Percentiles rank a stretch among this genome's conserved stretches.
Conservation (phyloP, 345 rosid genomes). For the Adansonia digitata region DNA sequence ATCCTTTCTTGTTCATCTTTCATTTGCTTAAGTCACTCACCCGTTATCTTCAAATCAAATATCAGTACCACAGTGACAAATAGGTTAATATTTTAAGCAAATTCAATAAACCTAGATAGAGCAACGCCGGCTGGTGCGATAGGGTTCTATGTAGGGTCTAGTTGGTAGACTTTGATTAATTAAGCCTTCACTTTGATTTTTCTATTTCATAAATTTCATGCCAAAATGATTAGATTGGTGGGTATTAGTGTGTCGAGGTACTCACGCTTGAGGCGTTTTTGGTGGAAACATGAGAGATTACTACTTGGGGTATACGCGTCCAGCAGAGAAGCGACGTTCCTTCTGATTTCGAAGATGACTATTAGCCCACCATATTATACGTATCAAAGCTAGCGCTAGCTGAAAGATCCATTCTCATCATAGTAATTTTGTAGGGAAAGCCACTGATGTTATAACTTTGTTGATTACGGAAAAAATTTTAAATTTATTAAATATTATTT, state of each 20-base stretch:
- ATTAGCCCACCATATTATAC: slow-evolving; percentile 29
- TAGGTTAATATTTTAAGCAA: not conserved
- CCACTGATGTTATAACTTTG: slow-evolving; percentile 16
- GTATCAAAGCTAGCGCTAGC: slow-evolving; percentile 9
- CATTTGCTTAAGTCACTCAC: no score
- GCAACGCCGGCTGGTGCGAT: slow-evolving; percentile 56
- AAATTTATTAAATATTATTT: no score
- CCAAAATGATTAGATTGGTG: no score
- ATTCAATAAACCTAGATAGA: slow-evolving; percentile 7
- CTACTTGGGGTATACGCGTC: slow-evolving; percentile 13
- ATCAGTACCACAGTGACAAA: not conserved
- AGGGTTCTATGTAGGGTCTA: slow-evolving; percentile 38
- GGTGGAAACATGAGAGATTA: no score
- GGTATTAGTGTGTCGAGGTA: no score
- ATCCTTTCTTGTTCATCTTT: no score
- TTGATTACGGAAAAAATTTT: slow-evolving; percentile 26
- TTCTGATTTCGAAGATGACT: slow-evolving; percentile 37
- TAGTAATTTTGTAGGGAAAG: slow-evolving; percentile 6
- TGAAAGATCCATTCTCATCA: slow-evolving; percentile 18
- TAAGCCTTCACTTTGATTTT: slow-evolving; percentile 8
- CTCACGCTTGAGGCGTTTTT: no score
- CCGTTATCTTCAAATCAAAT: slow-evolving; percentile 13
- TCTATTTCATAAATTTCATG: no score
- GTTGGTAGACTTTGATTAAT: slow-evolving; percentile 35
- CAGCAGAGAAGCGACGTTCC: slow-evolving; percentile 30